Conservation (phyloP, 441 rosid species). For the Gossypium schwendimanii region DNA sequence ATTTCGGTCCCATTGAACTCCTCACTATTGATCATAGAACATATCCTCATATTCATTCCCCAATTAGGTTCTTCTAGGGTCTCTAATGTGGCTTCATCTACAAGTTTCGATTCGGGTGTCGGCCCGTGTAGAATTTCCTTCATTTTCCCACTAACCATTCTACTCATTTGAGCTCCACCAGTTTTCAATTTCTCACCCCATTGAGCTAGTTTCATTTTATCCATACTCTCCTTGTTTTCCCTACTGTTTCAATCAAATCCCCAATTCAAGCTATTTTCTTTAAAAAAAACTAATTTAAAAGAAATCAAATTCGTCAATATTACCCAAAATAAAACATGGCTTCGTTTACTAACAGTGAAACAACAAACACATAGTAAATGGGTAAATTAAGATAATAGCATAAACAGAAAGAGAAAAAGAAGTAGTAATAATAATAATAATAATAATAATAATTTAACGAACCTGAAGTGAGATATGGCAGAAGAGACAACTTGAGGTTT, state of each 20-base stretch:
- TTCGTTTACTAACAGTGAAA: background rate
- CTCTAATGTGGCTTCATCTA: slow-evolving; percentile 78
- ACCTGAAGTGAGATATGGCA: slow-evolving; percentile 15
- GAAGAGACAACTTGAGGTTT: background rate
- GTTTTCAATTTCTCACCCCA: slow-evolving; percentile 69
- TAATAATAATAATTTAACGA: background rate
- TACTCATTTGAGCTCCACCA: slow-evolving; percentile 72
- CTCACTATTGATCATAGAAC: slow-evolving; percentile 67
- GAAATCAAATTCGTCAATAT: background rate
- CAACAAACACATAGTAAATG: background rate
- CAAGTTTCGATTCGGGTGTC: slow-evolving; percentile 71
- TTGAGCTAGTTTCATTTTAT: slow-evolving; percentile 57
- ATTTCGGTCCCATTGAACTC: slow-evolving; percentile 61
- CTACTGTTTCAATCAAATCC: slow-evolving; percentile 1
- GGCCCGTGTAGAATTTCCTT: slow-evolving; percentile 79
- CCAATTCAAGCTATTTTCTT: background rate
- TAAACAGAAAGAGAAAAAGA: background rate
- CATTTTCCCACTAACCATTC: slow-evolving; percentile 72
- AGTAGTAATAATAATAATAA: background rate
- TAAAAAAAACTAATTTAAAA: slow-evolving; percentile 17
- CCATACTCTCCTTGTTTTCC: slow-evolving; percentile 32
- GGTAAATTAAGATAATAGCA: background rate
- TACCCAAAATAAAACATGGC: background rate
- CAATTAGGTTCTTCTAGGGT: slow-evolving; percentile 69
- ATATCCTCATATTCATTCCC: slow-evolving; percentile 87